Evolutionary conservation across 805 yeast genomes (phyloP), one percentile per base, ranked within the genome.

Genomic region (Clavispora fructus): DNA sequence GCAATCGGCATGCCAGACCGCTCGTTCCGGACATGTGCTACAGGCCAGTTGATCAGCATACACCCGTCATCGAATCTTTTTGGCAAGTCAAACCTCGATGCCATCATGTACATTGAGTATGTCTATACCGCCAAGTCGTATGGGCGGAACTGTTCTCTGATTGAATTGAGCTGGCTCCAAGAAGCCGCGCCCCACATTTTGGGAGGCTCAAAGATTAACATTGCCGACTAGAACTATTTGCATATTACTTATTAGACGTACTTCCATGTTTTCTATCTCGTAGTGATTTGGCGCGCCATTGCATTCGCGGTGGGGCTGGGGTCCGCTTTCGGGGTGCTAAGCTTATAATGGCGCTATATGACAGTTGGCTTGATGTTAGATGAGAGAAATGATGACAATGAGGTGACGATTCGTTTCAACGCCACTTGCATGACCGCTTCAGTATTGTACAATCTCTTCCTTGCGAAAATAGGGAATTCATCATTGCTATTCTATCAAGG

Each of bases 1-100:
- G 99, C 99, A 0, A 79, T 94, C 16, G 96, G 97, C 10, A 80
- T 87, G 81, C 96, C 98, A 0, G 98, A 94, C 63, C 76, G 97
- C 58, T 85, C 96, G 4, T 94, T 84, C 68, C 75, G 95, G 60
- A 90, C 98, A 0, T 84, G 90, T 7, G 70, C 84, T 27, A 80
- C 86, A 1, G 96, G 96, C 25, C 97, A 89, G 63, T 71, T 87
- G 29, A 80, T 92, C 40, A 82, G 94, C 42, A 81, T 92, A 10
- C 98, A 92, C 60, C 98, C 98, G 0, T 86, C 96, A 0, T 88
- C 96, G 0, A 68, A 87, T 63, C 68, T 94, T 35, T 94, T 92
- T 65, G 96, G 97, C 7, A 78, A 78, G 53, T 45, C 65, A 10
- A 78, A 79, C 54, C 74, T 82, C 39, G 96, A 92, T 54, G 96